Conservation (phyloP, 2,329 filamentous ascomycete species). For the Alternaria novae-zelandiae region DNA sequence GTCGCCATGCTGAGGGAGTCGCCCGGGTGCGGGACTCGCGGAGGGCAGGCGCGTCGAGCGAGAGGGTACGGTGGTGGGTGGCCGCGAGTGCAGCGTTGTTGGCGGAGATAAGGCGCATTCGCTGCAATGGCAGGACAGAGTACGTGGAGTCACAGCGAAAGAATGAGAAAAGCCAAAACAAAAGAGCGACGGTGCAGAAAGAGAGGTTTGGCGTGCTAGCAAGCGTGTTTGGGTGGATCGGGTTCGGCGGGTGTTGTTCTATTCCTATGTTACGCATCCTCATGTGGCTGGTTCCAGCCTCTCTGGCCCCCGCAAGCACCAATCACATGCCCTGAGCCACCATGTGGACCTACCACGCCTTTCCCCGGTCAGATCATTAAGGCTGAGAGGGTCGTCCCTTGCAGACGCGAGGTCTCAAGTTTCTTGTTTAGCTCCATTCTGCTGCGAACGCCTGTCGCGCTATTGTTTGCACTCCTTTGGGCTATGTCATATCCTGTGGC, state of each 20-base stretch:
- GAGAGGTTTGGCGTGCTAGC: constrained; percentile 10
- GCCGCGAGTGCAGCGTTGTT: constrained; percentile 24
- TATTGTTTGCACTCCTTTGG: neutral
- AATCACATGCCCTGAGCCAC: constrained; percentile 5
- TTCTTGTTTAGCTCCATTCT: constrained; percentile 14
- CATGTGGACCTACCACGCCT: constrained; percentile 5
- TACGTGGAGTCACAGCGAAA: neutral
- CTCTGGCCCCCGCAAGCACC: constrained; percentile 9
- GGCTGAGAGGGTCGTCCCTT: constrained; percentile 14
- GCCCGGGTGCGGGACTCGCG: neutral
- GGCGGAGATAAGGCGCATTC: constrained; percentile 24
- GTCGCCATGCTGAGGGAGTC: constrained; percentile 41
- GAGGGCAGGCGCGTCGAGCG: constrained; percentile 9
- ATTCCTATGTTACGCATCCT: constrained; percentile 17
- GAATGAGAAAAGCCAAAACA: constrained; percentile 11
- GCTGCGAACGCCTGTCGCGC: constrained; percentile 19
- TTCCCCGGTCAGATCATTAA: constrained; percentile 10
- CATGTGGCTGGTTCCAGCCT: constrained; percentile 33
- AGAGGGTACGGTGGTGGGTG: neutral
- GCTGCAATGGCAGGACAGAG: constrained; percentile 23
- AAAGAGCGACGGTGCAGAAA: constrained; percentile 26
- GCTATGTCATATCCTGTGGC: constrained; percentile 7
- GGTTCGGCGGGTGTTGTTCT: constrained; percentile 10
- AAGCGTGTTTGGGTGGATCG: constrained; percentile 7
- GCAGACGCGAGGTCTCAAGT: constrained; percentile 14